Base-by-base conservation (phyloP, 2,329 filamentous ascomycete genomes). In the Colletotrichum sp. region DNA sequence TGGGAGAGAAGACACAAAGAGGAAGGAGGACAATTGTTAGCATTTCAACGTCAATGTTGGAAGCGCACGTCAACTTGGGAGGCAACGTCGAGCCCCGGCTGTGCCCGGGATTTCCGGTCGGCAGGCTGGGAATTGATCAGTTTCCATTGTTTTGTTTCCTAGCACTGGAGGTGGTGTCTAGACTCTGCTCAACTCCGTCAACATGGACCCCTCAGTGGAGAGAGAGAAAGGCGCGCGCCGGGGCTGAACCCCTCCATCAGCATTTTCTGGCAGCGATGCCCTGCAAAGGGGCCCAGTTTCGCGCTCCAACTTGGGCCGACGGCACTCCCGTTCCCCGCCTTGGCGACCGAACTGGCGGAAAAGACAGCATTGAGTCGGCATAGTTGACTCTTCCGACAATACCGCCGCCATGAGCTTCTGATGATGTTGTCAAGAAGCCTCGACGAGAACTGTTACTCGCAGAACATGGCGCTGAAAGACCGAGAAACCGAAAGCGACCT, bases 111-210 rank as follows among this genome's bases (percentile, higher is more conserved):
- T 34, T n/a, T 57, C 30, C 32, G 39, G 39, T 26, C 21, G 24
- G 30, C 18, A 34, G 18, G 34, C 32, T 59, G n/a, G 32, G 12
- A 34, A 63, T 34, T 52, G 48, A 36, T 60, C 43, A 36, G 34
- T 72, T 67, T 63, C 30, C 52, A 57, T 63, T 72, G 24, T 52
- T 39, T 68, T 55, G 66, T 72, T 72, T 48, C 48, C 67, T 63
- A 18, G 30, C 9, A 43, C 8, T 43, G 39, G 18, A 43, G 39
- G 34, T 64, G 13, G 14, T 61, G 24, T 61, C 24, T 61, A 30
- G 24, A 61, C 26, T 61, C 55, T 34, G 30, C 36, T 16, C 30
- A 57, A 26, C 28, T 52, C 24, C 18, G 18, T 9, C n/a, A 52
- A 52, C n/a, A 7, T 18, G 21, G 28, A 24, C 61, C 55, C 52